Percentiles rank a stretch among this genome's conserved stretches.
These are phyloP conservation scores for Chrysanthemum seticuspe DNA, from an alignment of 129 eudicot genomes.

Conservation along the genomic window DNA sequence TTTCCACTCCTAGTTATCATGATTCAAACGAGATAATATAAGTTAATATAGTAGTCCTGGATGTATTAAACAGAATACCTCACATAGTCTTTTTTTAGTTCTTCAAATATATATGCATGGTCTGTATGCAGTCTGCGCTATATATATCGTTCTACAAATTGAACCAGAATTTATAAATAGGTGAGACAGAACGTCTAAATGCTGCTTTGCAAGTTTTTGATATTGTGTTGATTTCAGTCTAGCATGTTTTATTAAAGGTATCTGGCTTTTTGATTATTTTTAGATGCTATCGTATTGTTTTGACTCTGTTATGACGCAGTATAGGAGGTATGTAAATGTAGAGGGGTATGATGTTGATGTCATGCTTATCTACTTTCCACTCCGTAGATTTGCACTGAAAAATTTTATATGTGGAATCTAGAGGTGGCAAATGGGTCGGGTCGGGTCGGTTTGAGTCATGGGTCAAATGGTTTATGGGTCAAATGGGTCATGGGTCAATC, in stretches of 20 bases:
- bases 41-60: not conserved
- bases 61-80: not conserved
- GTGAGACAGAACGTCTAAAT: not conserved
- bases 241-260: not conserved
- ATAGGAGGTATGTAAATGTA: not conserved
- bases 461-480: too few species aligned
- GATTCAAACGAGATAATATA: not conserved
- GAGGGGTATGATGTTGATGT: not conserved
- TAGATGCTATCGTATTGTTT: not conserved
- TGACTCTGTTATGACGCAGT: not conserved
- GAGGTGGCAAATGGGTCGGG: too few species aligned
- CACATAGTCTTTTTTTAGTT: not conserved
- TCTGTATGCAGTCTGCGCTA: not conserved
- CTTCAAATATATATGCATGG: constrained; percentile 5
- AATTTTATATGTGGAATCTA: too few species aligned
- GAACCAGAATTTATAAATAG: constrained; percentile 9
- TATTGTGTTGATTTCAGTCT: not conserved
- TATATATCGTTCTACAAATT: constrained; percentile 1
- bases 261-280: not conserved
- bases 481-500: too few species aligned
- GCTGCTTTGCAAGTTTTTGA: not conserved
- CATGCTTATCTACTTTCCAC: not conserved
- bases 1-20: not conserved
- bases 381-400: not conserved
- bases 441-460: too few species aligned